phyloP scores from a whole-genome alignment of 768 basidiomycete species.

The Psilocybe cubensis region DNA sequence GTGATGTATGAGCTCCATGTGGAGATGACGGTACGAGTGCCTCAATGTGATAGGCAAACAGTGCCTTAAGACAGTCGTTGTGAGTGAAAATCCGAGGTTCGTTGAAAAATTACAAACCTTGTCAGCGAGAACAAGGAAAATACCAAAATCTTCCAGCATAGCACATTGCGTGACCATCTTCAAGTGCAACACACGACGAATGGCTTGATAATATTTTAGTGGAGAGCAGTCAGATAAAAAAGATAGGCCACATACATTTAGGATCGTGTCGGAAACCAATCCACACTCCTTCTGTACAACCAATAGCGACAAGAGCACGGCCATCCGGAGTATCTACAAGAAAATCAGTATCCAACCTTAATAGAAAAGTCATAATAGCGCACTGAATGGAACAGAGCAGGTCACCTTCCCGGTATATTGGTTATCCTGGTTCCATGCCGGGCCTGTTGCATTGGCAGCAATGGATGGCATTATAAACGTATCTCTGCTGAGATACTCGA shows the following conservation, averaged over 20 bases:
- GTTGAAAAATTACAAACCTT: conserved; percentile 58
- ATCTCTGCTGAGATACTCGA: conserved; percentile 86
- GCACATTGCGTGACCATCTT: conserved; percentile 95
- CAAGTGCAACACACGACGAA: conserved; percentile 91
- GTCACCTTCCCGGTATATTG: conserved; percentile 85
- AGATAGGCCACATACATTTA: conserved; percentile 56
- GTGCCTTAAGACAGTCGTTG: conserved; percentile 49
- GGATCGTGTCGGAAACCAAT: conserved; percentile 94
- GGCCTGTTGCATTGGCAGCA: conserved; percentile 44
- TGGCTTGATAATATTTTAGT: conserved; percentile 50
- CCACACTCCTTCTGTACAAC: conserved; percentile 97
- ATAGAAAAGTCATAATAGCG: conserved; percentile 30
- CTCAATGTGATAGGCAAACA: conserved; percentile 96
- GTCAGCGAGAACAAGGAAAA: conserved; percentile 94
- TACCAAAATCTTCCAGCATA: conserved; percentile 94
- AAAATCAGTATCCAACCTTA: conserved; percentile 1
- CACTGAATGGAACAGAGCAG: conserved; percentile 92
- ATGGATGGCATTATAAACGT: conserved; percentile 83
- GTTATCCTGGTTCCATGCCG: conserved; percentile 77
- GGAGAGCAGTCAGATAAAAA: background rate
- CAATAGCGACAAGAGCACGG: conserved; percentile 87
- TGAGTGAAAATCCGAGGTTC: background rate
- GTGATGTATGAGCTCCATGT: conserved; percentile 64
- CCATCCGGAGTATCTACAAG: conserved; percentile 79
- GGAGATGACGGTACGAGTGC: conserved; percentile 90